Evolutionary conservation across 2,329 filamentous ascomycete species (phyloP).

Genomic region (Sclerotinia sclerotiorum): DNA sequence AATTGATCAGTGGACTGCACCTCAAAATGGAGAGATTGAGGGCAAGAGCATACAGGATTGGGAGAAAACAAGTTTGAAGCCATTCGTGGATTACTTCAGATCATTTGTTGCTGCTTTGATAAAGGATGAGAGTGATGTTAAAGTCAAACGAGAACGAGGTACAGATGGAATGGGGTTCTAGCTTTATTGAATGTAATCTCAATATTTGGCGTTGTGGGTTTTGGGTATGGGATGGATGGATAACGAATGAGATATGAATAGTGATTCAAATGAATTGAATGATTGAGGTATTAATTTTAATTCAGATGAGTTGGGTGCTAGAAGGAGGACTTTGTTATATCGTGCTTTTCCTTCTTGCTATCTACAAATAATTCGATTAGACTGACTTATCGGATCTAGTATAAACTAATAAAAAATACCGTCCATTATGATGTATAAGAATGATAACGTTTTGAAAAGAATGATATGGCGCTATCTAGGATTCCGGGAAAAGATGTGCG

Average conservation of each 20-base stretch:
- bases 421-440: too few relatives aligned
- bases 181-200: not conserved
- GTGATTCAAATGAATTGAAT: not conserved
- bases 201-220: not conserved
- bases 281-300: conserved; percentile 9
- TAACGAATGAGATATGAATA: conserved; percentile 5
- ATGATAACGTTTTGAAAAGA: too few relatives aligned
- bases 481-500: too few relatives aligned
- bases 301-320: not conserved
- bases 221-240: not conserved
- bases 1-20: conserved; percentile 75
- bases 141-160: conserved; percentile 50
- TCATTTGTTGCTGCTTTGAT: conserved; percentile 76
- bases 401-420: too few relatives aligned
- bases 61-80: conserved; percentile 95
- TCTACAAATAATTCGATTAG: too few relatives aligned
- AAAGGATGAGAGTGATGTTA: conserved; percentile 66
- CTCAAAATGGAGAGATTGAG: conserved; percentile 46
- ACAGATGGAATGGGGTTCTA: conserved; percentile 65
- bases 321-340: not conserved
- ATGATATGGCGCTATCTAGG: too few relatives aligned
- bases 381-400: too few relatives aligned
- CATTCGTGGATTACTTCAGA: conserved; percentile 87
- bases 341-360: not conserved
- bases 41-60: conserved; percentile 70